Base-by-base conservation (phyloP, 179 eudicot species). In the Camellia oleifera region DNA sequence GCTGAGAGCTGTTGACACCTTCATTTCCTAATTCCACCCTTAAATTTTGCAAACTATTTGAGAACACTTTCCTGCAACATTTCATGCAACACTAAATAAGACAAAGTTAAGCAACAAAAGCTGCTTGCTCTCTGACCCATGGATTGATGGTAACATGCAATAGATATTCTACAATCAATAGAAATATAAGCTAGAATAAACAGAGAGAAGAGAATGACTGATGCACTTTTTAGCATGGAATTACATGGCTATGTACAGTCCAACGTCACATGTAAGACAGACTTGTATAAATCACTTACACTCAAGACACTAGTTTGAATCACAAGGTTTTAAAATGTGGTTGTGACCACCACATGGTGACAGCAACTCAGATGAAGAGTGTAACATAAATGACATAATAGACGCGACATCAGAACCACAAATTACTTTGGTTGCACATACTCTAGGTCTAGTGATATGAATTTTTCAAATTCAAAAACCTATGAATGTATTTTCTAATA, bases 21-120 rank as follows among this genome's bases (percentile, higher is more conserved):
- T 18, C 74, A 77, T 77, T 54, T 66, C 44, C 53, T n/a, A 69
- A 32, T 32, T 45, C 57, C 65, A 56, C 52, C 64, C 12, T 52
- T 26, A 77, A 57, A 50, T 56, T 46, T 60, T 56, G 79, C 77
- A 46, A 32, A 62, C 61, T 23, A 81, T 69, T 46, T 23, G 79
- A 70, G 64, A 71, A 60, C 65, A 26, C 69, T 70, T 77, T 45
- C 83, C 83, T 81, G 72, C 77, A 64, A 68, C 44, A 75, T 50
- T 26, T 18, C 81, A 45, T 46, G 73, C 64, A 57, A 58, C 23
- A 58, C 40, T 10, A 58, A 63, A 40, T 50, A 50, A 68, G 76
- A 76, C 26, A 76, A 26, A 65, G 26, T 77, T 23, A 52, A 17
- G 32, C 61, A 32, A 32, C 8, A 53, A 17, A 53, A 65, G 57